Conservation (phyloP, 1,284 basidiomycete genomes). For the Boletus sp. region DNA sequence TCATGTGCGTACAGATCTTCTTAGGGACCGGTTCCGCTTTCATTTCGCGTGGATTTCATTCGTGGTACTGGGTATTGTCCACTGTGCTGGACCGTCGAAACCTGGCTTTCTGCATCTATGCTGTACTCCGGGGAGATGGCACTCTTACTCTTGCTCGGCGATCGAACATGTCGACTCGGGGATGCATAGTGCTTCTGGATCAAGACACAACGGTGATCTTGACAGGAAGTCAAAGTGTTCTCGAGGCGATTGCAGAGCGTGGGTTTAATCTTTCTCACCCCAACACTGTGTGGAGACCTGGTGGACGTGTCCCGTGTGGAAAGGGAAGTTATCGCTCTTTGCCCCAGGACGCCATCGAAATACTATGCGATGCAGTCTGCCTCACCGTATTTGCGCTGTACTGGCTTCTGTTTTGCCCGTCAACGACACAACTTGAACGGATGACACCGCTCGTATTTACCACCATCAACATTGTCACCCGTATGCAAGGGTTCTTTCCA, state of each 20-base stretch:
- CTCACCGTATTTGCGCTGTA: neutral
- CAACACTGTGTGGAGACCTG: neutral
- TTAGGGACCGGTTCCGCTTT: no score
- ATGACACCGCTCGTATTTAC: neutral
- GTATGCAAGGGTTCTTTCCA: no score
- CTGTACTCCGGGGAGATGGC: neutral
- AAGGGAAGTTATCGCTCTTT: neutral
- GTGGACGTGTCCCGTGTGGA: no score
- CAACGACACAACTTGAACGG: neutral
- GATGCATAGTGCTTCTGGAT: conserved; percentile 1
- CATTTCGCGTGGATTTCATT: no score
- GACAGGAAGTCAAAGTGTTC: neutral
- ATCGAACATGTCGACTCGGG: neutral
- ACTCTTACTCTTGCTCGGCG: neutral
- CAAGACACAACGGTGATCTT: neutral
- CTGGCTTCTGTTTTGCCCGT: neutral
- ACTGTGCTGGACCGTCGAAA: neutral
- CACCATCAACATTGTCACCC: no score
- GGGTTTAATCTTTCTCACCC: neutral
- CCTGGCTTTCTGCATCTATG: neutral
- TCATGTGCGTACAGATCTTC: neutral
- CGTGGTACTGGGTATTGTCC: neutral
- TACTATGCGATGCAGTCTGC: neutral
- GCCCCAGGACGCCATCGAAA: neutral
- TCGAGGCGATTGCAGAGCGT: conserved; percentile 2